Conservation (phyloP, 2,329 filamentous ascomycete genomes). For the Sarocladiaceae sp. region DNA sequence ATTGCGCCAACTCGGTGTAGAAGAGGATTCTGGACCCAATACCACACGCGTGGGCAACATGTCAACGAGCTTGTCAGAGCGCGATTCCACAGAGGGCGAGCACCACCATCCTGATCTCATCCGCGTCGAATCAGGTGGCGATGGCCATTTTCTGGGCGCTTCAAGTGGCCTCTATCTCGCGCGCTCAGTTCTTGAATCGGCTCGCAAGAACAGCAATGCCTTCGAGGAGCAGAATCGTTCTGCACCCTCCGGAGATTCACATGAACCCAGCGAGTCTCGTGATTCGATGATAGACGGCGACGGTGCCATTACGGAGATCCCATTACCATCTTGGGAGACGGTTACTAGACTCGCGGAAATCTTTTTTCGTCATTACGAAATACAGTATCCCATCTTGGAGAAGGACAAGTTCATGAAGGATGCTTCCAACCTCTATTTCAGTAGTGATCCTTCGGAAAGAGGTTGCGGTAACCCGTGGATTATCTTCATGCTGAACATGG, state of each 20-base stretch:
- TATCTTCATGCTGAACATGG: slow-evolving; percentile 18
- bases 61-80: slow-evolving; percentile 1
- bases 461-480: slow-evolving; percentile 10
- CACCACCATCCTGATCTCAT: slow-evolving; percentile 13
- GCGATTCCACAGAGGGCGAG: slow-evolving; percentile 1
- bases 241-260: not conserved
- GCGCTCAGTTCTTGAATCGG: slow-evolving; percentile 13
- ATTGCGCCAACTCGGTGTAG: not conserved
- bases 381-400: slow-evolving; percentile 17
- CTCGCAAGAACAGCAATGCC: slow-evolving; percentile 11
- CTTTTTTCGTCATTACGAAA: slow-evolving; percentile 18
- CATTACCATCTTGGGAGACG: slow-evolving; percentile 14
- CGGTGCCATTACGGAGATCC: not conserved
- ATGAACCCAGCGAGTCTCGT: not conserved
- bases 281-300: not conserved
- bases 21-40: not conserved
- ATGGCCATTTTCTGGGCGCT: slow-evolving; percentile 13
- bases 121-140: slow-evolving; percentile 13
- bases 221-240: slow-evolving; percentile 5
- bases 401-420: slow-evolving; percentile 14
- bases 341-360: slow-evolving; percentile 15
- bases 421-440: slow-evolving; percentile 8
- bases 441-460: slow-evolving; percentile 3
- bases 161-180: slow-evolving; percentile 14
- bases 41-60: not conserved